These are phyloP conservation scores for Tricholoma saponaceum DNA, from an alignment of 768 basidiomycete genomes.

Conservation along the genomic window DNA sequence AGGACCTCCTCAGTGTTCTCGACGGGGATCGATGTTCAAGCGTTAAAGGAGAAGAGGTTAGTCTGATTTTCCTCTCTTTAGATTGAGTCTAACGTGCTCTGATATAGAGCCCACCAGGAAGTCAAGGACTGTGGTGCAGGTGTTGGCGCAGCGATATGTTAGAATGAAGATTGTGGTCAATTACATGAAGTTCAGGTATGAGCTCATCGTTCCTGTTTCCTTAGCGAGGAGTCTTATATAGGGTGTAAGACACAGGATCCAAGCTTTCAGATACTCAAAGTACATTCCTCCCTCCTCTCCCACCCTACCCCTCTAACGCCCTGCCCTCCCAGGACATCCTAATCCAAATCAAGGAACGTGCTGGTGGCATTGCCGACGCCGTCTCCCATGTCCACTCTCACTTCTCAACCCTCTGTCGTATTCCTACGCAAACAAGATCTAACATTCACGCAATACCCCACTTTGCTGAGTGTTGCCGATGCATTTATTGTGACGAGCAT, in stretches of 20 bases:
- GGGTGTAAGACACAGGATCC: constrained; percentile 80
- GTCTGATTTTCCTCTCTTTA: constrained; percentile 10
- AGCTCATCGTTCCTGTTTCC: background rate
- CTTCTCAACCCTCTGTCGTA: constrained; percentile 79
- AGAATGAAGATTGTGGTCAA: constrained; percentile 86
- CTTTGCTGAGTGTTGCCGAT: constrained; percentile 76
- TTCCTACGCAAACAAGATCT: constrained; percentile 83
- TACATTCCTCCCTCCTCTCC: constrained; percentile 18
- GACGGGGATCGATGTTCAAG: constrained; percentile 81
- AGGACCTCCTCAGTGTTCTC: constrained; percentile 83
- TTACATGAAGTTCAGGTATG: constrained; percentile 76
- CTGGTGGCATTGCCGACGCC: constrained; percentile 69
- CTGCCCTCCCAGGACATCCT: constrained; percentile 58
- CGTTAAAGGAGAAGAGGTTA: constrained; percentile 63
- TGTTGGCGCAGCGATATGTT: constrained; percentile 74
- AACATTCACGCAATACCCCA: constrained; percentile 83
- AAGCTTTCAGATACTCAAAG: constrained; percentile 79
- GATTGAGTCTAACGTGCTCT: background rate
- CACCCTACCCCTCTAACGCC: background rate
- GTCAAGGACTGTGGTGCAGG: constrained; percentile 79
- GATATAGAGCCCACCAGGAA: constrained; percentile 60
- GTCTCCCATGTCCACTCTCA: constrained; percentile 80
- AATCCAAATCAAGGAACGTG: constrained; percentile 80
- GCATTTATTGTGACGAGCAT: constrained; percentile 82
- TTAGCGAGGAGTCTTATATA: constrained; percentile 12